Conservation (phyloP, 2,329 filamentous ascomycete genomes). For the Stachybotrys chartarum region DNA sequence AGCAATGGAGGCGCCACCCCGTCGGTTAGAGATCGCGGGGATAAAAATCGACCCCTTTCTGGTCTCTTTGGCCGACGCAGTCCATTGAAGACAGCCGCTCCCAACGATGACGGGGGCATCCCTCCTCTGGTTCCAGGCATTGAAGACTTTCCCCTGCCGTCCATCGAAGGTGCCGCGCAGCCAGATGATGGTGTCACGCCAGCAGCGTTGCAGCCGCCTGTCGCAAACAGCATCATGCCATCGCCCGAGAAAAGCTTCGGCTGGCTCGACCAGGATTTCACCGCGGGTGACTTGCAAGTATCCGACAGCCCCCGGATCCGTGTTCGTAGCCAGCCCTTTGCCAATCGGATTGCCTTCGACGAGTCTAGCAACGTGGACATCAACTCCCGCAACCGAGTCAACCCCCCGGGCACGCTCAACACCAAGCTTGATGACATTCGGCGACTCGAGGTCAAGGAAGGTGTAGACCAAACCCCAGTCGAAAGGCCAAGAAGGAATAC, state of each 20-base stretch:
- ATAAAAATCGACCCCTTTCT: not conserved
- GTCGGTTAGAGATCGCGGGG: not conserved
- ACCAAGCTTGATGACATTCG: conserved; percentile 38
- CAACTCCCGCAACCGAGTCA: conserved; percentile 17
- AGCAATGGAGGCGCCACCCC: not conserved
- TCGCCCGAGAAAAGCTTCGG: conserved; percentile 46
- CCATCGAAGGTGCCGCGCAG: conserved; percentile 17
- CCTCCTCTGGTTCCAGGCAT: conserved; percentile 31
- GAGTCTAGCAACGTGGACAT: conserved; percentile 21
- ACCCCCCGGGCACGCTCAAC: conserved; percentile 26
- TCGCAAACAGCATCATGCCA: conserved; percentile 3
- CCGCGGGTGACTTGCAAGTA: conserved; percentile 45
- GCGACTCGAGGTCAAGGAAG: conserved; percentile 30
- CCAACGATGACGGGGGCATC: conserved; percentile 19
- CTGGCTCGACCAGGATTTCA: conserved; percentile 53
- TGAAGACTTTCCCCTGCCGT: conserved; percentile 26
- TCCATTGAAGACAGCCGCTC: conserved; percentile 8
- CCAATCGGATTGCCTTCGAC: conserved; percentile 22
- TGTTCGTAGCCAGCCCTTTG: conserved; percentile 27
- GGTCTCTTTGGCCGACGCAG: not conserved
- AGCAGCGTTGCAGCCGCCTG: conserved; percentile 2
- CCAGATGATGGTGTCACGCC: conserved; percentile 1
- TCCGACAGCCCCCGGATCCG: conserved; percentile 49
- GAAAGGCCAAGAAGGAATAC: conserved; percentile 13
- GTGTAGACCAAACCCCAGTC: conserved; percentile 12